Conservation (phyloP, 2,329 filamentous ascomycete genomes). For the Fusarium sp. region DNA sequence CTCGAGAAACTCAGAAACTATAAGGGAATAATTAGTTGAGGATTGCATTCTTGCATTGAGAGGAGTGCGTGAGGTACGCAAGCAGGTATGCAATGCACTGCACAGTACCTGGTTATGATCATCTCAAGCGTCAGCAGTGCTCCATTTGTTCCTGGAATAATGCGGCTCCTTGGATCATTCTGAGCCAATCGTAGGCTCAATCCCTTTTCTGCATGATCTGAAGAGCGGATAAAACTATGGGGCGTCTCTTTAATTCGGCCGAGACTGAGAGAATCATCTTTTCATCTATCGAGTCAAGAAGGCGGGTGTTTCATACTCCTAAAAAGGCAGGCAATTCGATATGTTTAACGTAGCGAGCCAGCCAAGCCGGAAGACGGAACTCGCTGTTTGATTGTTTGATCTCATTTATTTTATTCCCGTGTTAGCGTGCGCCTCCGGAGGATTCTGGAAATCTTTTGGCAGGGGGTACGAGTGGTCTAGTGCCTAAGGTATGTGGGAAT, state of each 20-base stretch:
- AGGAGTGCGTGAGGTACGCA: neutral
- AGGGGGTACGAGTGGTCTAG: slow-evolving; percentile 2
- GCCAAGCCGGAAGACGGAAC: slow-evolving; percentile 39
- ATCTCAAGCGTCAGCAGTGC: neutral
- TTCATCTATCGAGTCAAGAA: neutral
- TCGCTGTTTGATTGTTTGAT: slow-evolving; percentile 10
- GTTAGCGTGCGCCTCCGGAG: neutral
- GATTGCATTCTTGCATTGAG: neutral
- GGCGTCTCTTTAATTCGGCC: slow-evolving; percentile 18
- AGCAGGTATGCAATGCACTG: slow-evolving; percentile 2
- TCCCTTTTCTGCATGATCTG: slow-evolving; percentile 27
- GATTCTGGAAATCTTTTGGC: slow-evolving; percentile 3
- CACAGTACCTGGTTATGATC: slow-evolving; percentile 30
- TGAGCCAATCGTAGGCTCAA: slow-evolving; percentile 24
- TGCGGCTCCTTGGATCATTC: slow-evolving; percentile 5
- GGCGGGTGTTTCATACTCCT: slow-evolving; percentile 9
- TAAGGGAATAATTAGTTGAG: neutral
- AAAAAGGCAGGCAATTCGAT: slow-evolving; percentile 5
- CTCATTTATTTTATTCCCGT: slow-evolving; percentile 11
- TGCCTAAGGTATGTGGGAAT: slow-evolving; percentile 1
- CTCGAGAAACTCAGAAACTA: neutral
- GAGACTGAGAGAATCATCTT: neutral
- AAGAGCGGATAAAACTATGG: slow-evolving; percentile 29
- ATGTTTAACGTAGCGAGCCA: slow-evolving; percentile 2
- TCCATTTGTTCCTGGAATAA: slow-evolving; percentile 14